These are phyloP conservation scores for Spergularia bocconei DNA, from an alignment of 148 eudicot species.

Conservation along the genomic window DNA sequence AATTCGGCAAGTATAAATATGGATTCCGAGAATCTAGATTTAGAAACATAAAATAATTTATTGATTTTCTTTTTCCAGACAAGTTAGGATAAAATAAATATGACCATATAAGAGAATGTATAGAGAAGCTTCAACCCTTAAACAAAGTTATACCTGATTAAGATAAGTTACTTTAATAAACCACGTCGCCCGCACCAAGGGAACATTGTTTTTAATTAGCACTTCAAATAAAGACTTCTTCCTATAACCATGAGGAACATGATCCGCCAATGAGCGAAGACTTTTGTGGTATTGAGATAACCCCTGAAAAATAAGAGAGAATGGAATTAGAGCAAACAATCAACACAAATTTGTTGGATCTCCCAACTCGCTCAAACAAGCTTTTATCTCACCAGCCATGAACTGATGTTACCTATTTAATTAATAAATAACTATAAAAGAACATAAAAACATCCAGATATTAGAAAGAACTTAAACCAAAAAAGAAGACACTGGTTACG, in stretches of 20 bases:
- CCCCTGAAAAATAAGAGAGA: slow-evolving; percentile 52
- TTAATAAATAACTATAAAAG: not conserved
- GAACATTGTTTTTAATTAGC: slow-evolving; percentile 85
- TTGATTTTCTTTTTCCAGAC: too few species aligned
- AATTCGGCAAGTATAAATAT: not conserved
- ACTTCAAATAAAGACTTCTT: slow-evolving; percentile 76
- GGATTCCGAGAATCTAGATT: not conserved
- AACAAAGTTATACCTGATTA: slow-evolving; percentile 60
- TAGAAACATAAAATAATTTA: too few species aligned
- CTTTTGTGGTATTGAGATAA: slow-evolving; percentile 92
- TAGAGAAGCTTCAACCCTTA: not conserved
- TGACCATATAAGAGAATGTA: not conserved
- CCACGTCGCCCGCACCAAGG: slow-evolving; percentile 97
- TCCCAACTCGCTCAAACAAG: not conserved
- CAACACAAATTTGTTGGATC: not conserved
- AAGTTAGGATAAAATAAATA: not conserved
- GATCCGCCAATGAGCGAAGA: slow-evolving; percentile 83
- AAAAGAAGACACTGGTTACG: too few species aligned
- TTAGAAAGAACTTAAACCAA: too few species aligned
- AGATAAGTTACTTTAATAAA: slow-evolving; percentile 93
- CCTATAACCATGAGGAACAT: slow-evolving; percentile 83
- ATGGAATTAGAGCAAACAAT: not conserved
- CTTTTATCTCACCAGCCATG: not conserved
- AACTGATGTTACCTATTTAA: not conserved
- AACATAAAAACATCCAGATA: too few species aligned